Base-by-base conservation (phyloP, 2,329 filamentous ascomycete species). In the Claviceps spartinae region DNA sequence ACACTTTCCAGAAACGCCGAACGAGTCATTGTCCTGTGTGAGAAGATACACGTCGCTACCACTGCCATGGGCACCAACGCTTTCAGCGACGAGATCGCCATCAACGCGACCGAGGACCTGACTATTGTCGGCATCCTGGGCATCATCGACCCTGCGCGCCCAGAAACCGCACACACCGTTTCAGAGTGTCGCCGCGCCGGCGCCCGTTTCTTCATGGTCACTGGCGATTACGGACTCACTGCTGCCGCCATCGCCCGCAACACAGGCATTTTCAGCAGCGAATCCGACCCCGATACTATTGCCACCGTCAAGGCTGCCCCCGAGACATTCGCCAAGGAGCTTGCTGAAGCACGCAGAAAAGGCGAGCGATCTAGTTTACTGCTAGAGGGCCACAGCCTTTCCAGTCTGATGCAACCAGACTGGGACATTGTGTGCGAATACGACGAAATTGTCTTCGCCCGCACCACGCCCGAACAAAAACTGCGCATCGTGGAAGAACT, bases 401-500 rank as follows among this genome's bases (percentile, higher is more conserved):
- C 77, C 1, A 69, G 76, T 0, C 64, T 86, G 3, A 76, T 77
- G 1, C 65, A 65, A 9, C 61, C 67, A 0, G 68, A 74, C 44
- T 74, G 72, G 72, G 68, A 73, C 48, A 53, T 65, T 4, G 62
- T 74, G 9, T 77, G 73, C 55, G 65, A 66, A 8, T 77, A 78
- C 49, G 67, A 72, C n/a, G 76, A 79, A 57, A 73, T 86, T 20
- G 82, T 86, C 18, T 81, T 85, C 57, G 82, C 83, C 16, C 75
- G 83, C 20, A 85, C 82, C 51, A 80, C 82, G 0, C 83, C 83
- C 0, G 76, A 81, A 52, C 85, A 84, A 40, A 87, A 87, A 60
- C 79, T 85, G 7, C 77, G 82, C 43, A 86, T 87, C 72, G 85
- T 88, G 46, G 77, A 81, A 52, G 81, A 82, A 47, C 73, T 86